Conservation (phyloP, 2,329 filamentous ascomycete genomes). For the Diaporthe eres region DNA sequence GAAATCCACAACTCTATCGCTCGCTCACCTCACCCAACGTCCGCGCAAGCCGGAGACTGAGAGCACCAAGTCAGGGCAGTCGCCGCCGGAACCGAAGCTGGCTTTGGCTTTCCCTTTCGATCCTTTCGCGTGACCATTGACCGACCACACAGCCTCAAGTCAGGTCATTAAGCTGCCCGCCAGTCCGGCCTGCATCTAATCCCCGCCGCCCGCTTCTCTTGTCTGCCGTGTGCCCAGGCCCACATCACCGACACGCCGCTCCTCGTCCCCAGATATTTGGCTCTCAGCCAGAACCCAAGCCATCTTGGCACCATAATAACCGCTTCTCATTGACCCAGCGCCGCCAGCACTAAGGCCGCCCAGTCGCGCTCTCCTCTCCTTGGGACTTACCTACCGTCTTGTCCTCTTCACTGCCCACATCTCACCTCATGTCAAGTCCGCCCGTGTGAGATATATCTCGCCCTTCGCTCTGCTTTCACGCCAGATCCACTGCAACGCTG, state of each 20-base stretch:
- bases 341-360: slow-evolving; percentile 12
- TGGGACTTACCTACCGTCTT: slow-evolving; percentile 29
- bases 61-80: not conserved
- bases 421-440: slow-evolving; percentile 7
- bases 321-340: slow-evolving; percentile 17
- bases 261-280: slow-evolving; percentile 27
- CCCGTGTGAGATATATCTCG: slow-evolving; percentile 4
- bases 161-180: not conserved
- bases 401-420: not conserved
- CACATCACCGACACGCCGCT: slow-evolving; percentile 27
- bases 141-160: slow-evolving; percentile 7
- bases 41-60: slow-evolving; percentile 7
- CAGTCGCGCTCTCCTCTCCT: slow-evolving; percentile 30
- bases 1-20: not conserved
- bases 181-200: slow-evolving; percentile 2
- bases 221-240: slow-evolving; percentile 29
- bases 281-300: slow-evolving; percentile 23
- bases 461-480: not conserved
- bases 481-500: not conserved
- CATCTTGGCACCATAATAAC: slow-evolving; percentile 30
- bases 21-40: slow-evolving; percentile 3
- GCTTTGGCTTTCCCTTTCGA: not conserved
- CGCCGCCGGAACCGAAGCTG: slow-evolving; percentile 24
- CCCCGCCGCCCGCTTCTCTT: slow-evolving; percentile 12
- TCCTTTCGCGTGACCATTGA: slow-evolving; percentile 11